Percentiles rank a stretch among this genome's conserved stretches.
These are phyloP conservation scores for Coniferiporia weirii DNA, from an alignment of 1,284 basidiomycete genomes.

Conservation along the genomic window DNA sequence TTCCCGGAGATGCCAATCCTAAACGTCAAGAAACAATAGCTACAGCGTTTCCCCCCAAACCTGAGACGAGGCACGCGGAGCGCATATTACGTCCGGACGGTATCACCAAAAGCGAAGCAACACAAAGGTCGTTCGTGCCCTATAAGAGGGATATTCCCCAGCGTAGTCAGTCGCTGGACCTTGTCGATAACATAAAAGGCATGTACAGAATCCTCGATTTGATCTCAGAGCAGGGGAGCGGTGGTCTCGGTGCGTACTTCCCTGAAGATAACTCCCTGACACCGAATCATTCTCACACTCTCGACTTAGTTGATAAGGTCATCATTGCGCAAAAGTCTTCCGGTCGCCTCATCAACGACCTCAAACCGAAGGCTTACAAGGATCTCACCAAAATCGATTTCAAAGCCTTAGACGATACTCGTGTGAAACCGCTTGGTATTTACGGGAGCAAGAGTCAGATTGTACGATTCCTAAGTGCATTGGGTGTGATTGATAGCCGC, in stretches of 20 bases:
- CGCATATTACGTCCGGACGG: neutral
- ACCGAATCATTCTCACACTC: too few species aligned
- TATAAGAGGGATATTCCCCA: neutral
- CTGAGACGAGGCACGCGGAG: neutral
- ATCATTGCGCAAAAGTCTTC: conserved; percentile 49
- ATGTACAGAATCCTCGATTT: conserved; percentile 50
- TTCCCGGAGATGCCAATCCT: too few species aligned
- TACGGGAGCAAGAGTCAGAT: conserved; percentile 52
- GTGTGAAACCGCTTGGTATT: conserved; percentile 46
- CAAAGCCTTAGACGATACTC: conserved; percentile 37
- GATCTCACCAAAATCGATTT: conserved; percentile 52
- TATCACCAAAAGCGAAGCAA: neutral
- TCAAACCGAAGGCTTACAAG: conserved; percentile 43
- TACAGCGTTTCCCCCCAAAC: too few species aligned
- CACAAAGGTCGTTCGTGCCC: neutral
- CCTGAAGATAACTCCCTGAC: neutral
- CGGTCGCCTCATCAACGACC: conserved; percentile 38
- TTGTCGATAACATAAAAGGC: conserved; percentile 31
- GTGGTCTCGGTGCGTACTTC: conserved; percentile 39
- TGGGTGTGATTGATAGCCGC: conserved; percentile 31
- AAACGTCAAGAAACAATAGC: too few species aligned
- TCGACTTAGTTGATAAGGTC: conserved; percentile 47
- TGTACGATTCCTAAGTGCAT: conserved; percentile 35
- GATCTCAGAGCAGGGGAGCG: conserved; percentile 43
- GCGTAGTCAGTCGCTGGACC: conserved; percentile 19